phyloP scores from a whole-genome alignment of 139 green algal species.

The Chlamydomonas sp. region DNA sequence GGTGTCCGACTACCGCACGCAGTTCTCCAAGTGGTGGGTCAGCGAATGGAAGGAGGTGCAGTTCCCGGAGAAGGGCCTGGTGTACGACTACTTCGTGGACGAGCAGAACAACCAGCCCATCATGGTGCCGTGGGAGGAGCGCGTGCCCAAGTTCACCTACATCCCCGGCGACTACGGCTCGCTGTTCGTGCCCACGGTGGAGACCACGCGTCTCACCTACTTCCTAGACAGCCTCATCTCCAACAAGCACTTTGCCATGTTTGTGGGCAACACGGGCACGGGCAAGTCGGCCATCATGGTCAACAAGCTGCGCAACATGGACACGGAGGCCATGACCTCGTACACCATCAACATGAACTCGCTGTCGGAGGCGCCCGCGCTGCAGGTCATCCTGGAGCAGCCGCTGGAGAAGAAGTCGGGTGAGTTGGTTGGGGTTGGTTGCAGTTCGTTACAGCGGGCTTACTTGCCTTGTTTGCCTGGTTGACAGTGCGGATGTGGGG shows the following conservation, averaged over 20 bases:
- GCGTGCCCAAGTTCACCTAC: slow-evolving; percentile 67
- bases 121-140: slow-evolving; percentile 84
- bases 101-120: slow-evolving; percentile 51
- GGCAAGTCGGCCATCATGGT: slow-evolving; percentile 91
- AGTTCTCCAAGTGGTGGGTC: slow-evolving; percentile 92
- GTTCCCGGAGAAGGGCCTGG: slow-evolving; percentile 83
- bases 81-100: slow-evolving; percentile 95
- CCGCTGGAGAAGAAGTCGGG: slow-evolving; percentile 84
- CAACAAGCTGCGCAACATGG: slow-evolving; percentile 87
- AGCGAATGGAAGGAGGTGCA: slow-evolving; percentile 76
- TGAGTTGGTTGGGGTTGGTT: background rate
- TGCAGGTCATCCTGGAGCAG: slow-evolving; percentile 82
- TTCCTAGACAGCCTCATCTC: slow-evolving; percentile 84
- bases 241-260: slow-evolving; percentile 91
- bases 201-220: slow-evolving; percentile 87
- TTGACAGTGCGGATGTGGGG: too few relatives aligned
- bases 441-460: too few relatives aligned
- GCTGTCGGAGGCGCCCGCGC: slow-evolving; percentile 80
- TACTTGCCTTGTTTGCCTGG: too few relatives aligned
- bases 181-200: slow-evolving; percentile 92
- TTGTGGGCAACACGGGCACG: slow-evolving; percentile 91
- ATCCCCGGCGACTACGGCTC: slow-evolving; percentile 54
- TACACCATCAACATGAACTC: slow-evolving; percentile 92
- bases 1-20: slow-evolving; percentile 82
- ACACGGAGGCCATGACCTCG: slow-evolving; percentile 74